Evolutionary conservation across 148 eudicot genomes (phyloP).

Genomic region (Arctostaphylos glauca): DNA sequence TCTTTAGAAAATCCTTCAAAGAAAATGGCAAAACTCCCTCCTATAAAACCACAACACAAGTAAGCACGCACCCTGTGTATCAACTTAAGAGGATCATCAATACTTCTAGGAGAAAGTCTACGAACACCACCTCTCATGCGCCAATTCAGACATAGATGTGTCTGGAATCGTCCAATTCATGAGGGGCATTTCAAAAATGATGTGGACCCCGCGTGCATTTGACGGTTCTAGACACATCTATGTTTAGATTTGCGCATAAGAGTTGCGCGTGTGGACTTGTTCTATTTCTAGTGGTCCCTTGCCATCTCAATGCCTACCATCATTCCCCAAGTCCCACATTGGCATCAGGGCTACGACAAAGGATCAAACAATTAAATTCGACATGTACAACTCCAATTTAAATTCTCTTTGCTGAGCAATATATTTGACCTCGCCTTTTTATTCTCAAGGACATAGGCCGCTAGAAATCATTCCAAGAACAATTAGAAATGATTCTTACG

Average conservation of each 20-base stretch:
- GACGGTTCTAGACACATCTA: no score
- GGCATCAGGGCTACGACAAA: background rate
- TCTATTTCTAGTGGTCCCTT: background rate
- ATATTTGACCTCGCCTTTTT: background rate
- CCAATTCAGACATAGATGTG: no score
- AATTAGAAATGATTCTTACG: background rate
- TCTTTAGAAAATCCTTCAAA: slow-evolving; percentile 63
- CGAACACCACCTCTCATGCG: no score
- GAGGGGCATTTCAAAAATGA: no score
- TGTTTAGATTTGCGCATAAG: no score
- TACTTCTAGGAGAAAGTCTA: no score
- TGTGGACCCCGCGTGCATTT: no score
- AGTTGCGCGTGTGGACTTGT: no score
- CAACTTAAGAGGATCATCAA: background rate
- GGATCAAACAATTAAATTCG: slow-evolving; percentile 6
- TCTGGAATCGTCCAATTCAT: no score
- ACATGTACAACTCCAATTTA: background rate
- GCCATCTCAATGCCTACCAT: slow-evolving; percentile 2
- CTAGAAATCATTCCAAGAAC: slow-evolving; percentile 9
- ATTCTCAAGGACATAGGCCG: background rate
- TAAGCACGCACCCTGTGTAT: background rate
- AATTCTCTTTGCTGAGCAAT: background rate
- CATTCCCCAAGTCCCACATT: background rate
- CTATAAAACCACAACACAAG: slow-evolving; percentile 33
- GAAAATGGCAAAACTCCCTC: slow-evolving; percentile 52